These are phyloP conservation scores for Macrocystidia cucumis DNA, from an alignment of 1,284 basidiomycete species.

Conservation along the genomic window DNA sequence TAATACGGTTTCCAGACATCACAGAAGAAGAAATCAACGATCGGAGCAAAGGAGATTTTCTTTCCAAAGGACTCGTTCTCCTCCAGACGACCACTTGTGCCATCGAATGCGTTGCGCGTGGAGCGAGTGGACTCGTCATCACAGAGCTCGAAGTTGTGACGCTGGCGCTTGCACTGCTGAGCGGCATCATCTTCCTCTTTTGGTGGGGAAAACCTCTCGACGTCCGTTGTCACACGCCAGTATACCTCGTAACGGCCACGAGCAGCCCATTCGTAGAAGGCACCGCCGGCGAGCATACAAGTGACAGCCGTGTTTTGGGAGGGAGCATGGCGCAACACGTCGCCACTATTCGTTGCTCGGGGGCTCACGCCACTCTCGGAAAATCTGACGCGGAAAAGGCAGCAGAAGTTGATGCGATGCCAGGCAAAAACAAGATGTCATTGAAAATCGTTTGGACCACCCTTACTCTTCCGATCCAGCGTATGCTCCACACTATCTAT, in stretches of 20 bases:
- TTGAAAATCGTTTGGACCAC: not conserved
- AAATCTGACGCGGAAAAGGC: too few species aligned
- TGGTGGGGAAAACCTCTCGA: slow-evolving; percentile 31
- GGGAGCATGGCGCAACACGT: not conserved
- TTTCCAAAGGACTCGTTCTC: slow-evolving; percentile 23
- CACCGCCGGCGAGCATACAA: too few species aligned
- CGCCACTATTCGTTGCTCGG: not conserved
- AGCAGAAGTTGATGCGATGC: too few species aligned
- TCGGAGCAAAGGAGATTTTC: slow-evolving; percentile 24
- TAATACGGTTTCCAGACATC: slow-evolving; percentile 16
- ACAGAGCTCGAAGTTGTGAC: slow-evolving; percentile 26
- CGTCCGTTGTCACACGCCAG: slow-evolving; percentile 12
- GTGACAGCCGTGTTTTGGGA: not conserved
- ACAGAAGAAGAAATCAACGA: slow-evolving; percentile 23
- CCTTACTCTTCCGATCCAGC: not conserved
- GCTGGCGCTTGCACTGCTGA: slow-evolving; percentile 20
- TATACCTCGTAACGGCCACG: not conserved
- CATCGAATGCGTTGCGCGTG: slow-evolving; percentile 19
- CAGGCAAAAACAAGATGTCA: too few species aligned
- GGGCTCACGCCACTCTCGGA: not conserved
- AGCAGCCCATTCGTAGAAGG: not conserved
- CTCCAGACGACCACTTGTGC: slow-evolving; percentile 25
- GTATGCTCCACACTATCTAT: not conserved
- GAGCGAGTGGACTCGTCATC: slow-evolving; percentile 13
- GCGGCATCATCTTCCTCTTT: slow-evolving; percentile 17